Evolutionary conservation across 1,284 basidiomycete species (phyloP), one percentile per base, ranked within the genome.

Genomic region (Entoloma clypeatum): DNA sequence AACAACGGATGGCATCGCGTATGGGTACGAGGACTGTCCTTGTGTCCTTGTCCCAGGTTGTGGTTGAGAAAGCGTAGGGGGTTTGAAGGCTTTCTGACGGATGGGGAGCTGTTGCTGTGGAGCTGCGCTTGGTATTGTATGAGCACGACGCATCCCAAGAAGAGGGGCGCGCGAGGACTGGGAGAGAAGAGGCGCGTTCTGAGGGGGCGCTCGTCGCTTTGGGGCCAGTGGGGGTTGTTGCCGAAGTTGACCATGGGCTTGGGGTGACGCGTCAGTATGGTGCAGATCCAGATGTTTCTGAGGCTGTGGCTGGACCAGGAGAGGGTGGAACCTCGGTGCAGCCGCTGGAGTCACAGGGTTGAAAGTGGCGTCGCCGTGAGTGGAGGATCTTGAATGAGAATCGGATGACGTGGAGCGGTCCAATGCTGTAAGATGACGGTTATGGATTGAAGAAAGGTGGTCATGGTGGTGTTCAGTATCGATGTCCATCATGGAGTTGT

Each of bases 141-240:
- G 51, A 1, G 50, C 51, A 11, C 61, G 54, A n/a, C 60, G 58
- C 60, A 63, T 63, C 17, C 61, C 60, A 5, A 63, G 52, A 17
- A 40, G 38, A 7, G 58, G 60, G 0, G 57, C 55, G 14, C 54
- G 53, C 3, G 43, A 34, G 11, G 50, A 30, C 19, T 51, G 46
- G 19, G 44, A 39, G 17, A 31, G 30, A 24, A 34, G 31, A 11
- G 46, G 49, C 7, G 36, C 29, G 27, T 39, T 36, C 9, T 46
- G 53, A 24, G 45, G 45, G 13, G 47, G 45, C 36, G 47, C 44
- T 22, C 18, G 37, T 30, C 30, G 21, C 27, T 43, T 43, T 7
- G 38, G 37, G 7, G 40, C 43, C 7, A 38, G 30, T 19, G 33
- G 41, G 18, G 13, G 17, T 40, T 28, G 36, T 13, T 9, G 26